These are phyloP conservation scores for Mycena albidolilacea DNA, from an alignment of 768 basidiomycete species.

Conservation along the genomic window DNA sequence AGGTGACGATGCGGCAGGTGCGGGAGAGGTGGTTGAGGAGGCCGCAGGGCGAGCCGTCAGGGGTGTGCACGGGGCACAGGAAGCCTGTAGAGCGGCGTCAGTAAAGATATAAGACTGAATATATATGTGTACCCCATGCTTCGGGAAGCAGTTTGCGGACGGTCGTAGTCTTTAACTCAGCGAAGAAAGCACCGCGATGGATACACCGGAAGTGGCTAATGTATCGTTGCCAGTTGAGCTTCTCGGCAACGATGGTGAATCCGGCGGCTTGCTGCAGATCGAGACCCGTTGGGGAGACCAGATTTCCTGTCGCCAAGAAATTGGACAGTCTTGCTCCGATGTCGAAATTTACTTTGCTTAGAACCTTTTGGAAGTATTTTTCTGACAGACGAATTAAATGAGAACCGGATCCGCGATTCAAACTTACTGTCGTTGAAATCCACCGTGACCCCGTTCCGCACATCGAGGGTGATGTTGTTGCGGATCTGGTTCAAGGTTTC, in stretches of 20 bases:
- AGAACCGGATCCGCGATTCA: neutral
- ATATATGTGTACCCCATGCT: constrained; percentile 86
- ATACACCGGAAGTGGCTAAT: constrained; percentile 99
- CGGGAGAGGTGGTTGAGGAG: constrained; percentile 96
- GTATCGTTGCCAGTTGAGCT: constrained; percentile 98
- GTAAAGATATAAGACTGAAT: constrained; percentile 3
- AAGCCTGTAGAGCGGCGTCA: constrained; percentile 72
- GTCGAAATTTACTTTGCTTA: constrained; percentile 89
- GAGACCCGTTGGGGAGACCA: constrained; percentile 94
- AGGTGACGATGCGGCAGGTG: constrained; percentile 91
- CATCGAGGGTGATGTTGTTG: constrained; percentile 77
- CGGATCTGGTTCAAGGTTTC: constrained; percentile 86
- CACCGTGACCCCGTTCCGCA: constrained; percentile 82
- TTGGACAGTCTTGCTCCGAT: constrained; percentile 91
- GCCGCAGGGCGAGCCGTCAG: constrained; percentile 98
- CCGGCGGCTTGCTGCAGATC: constrained; percentile 98
- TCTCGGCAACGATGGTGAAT: constrained; percentile 99
- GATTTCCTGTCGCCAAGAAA: constrained; percentile 97
- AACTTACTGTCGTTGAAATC: constrained; percentile 91
- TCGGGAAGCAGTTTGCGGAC: constrained; percentile 97
- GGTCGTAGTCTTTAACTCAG: constrained; percentile 97
- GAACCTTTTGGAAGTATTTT: constrained; percentile 83
- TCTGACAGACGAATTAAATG: constrained; percentile 58
- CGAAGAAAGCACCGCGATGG: constrained; percentile 99
- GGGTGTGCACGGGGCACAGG: constrained; percentile 98